Conservation (phyloP, 805 yeast species). For the Cephaloascus albidus region DNA sequence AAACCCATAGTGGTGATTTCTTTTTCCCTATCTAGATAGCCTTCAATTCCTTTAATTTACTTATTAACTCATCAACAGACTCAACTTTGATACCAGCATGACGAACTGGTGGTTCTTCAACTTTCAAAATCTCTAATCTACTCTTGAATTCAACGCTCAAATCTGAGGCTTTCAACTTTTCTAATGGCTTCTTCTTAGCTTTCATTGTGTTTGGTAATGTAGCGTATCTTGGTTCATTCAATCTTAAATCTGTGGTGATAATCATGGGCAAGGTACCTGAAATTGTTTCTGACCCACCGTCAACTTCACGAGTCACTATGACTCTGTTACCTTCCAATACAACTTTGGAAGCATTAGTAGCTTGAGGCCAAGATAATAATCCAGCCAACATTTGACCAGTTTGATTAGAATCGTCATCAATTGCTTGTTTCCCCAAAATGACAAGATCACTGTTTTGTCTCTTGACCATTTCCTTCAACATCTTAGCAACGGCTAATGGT, state of each 20-base stretch:
- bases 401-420: conserved; percentile 91
- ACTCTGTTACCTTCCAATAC: conserved; percentile 48
- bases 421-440: conserved; percentile 91
- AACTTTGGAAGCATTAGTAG: conserved; percentile 88
- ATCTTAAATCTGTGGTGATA: conserved; percentile 86
- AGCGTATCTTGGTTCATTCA: conserved; percentile 95
- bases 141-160: conserved; percentile 57
- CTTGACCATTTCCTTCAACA: conserved; percentile 65
- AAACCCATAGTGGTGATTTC: no score
- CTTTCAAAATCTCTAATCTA: conserved; percentile 59
- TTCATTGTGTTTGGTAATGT: conserved; percentile 95
- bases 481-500: conserved; percentile 84
- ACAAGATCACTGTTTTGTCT: conserved; percentile 68
- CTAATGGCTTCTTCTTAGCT: conserved; percentile 94
- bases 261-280: conserved; percentile 74
- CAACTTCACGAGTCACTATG: conserved; percentile 83
- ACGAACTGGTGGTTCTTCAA: conserved; percentile 82
- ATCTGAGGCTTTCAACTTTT: conserved; percentile 50
- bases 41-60: conserved; percentile 68
- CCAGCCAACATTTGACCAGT: conserved; percentile 98
- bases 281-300: conserved; percentile 87
- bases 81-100: conserved; percentile 74
- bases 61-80: conserved; percentile 72
- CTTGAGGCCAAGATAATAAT: conserved; percentile 90
- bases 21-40: conserved; percentile 47